A percentile compares a stretch with the other conserved stretches of the same genome.
These are phyloP conservation scores for Fusarium goolgardi DNA, from an alignment of 2,329 filamentous ascomycete genomes.

Conservation along the genomic window DNA sequence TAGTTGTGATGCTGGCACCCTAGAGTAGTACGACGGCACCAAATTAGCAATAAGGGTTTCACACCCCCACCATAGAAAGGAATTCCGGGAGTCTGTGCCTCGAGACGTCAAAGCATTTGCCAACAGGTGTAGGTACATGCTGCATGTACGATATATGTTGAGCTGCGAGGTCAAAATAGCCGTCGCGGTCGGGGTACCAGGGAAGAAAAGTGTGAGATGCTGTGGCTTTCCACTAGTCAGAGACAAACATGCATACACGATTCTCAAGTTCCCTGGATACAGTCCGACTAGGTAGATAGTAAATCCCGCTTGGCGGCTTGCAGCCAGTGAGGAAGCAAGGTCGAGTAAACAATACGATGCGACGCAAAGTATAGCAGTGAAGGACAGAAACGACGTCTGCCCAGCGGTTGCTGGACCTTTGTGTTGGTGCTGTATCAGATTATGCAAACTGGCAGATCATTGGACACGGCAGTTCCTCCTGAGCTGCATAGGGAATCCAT, in stretches of 20 bases:
- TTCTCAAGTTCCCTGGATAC: slow-evolving; percentile 10
- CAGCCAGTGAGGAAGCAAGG: slow-evolving; percentile 14
- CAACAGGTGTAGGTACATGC: not conserved
- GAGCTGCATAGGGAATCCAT: not conserved
- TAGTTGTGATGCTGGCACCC: slow-evolving; percentile 23
- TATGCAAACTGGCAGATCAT: slow-evolving; percentile 17
- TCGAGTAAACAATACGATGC: slow-evolving; percentile 1
- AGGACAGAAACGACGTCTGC: slow-evolving; percentile 1
- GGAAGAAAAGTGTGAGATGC: slow-evolving; percentile 15
- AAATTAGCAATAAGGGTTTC: slow-evolving; percentile 10
- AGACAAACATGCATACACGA: slow-evolving; percentile 28
- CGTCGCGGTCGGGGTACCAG: not conserved
- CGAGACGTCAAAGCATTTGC: not conserved
- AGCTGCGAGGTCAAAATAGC: slow-evolving; percentile 4
- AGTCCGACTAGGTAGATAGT: slow-evolving; percentile 2
- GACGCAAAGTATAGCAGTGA: not conserved
- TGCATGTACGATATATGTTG: not conserved
- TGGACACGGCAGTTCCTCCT: slow-evolving; percentile 9
- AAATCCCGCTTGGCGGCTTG: slow-evolving; percentile 13
- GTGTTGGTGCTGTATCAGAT: slow-evolving; percentile 3
- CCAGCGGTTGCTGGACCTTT: slow-evolving; percentile 3
- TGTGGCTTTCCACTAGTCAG: slow-evolving; percentile 21
- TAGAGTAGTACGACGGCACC: slow-evolving; percentile 1
- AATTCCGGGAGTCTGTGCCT: slow-evolving; percentile 2
- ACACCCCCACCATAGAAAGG: slow-evolving; percentile 10